phyloP scores from a whole-genome alignment of 2,329 filamentous ascomycete species.

The Epichloe uncinata region DNA sequence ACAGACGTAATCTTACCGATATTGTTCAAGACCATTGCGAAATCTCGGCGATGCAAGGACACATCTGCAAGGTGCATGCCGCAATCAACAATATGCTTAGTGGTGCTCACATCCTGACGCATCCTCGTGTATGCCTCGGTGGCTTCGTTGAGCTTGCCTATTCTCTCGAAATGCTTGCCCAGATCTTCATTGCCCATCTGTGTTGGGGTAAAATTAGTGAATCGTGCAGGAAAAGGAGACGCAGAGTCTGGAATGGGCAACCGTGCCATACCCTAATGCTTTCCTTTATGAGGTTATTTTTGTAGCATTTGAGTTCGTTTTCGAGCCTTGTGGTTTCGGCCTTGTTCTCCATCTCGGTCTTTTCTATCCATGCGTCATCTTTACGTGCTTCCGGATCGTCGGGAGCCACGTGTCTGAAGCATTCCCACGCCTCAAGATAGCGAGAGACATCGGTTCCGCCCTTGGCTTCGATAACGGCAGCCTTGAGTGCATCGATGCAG shows the following conservation, averaged over 20 bases:
- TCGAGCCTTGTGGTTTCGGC: conserved; percentile 65
- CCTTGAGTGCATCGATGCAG: conserved; percentile 65
- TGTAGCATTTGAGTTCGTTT: conserved; percentile 77
- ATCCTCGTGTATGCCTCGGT: conserved; percentile 72
- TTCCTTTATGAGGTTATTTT: conserved; percentile 94
- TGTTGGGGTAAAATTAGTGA: neutral
- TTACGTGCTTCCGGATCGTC: conserved; percentile 51
- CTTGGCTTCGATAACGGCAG: conserved; percentile 65
- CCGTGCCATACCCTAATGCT: conserved; percentile 60
- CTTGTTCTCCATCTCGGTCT: conserved; percentile 51
- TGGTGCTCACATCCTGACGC: conserved; percentile 77
- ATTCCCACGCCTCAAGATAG: conserved; percentile 57
- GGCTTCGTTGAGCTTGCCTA: conserved; percentile 59
- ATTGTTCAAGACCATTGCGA: conserved; percentile 50
- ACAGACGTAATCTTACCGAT: conserved; percentile 49
- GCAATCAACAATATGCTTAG: conserved; percentile 73
- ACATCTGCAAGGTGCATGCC: conserved; percentile 66
- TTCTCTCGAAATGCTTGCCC: conserved; percentile 67
- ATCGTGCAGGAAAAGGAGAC: neutral
- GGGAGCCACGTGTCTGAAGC: conserved; percentile 50
- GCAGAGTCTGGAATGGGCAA: neutral
- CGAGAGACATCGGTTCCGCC: conserved; percentile 55
- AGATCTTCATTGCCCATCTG: conserved; percentile 94
- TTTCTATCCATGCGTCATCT: conserved; percentile 66
- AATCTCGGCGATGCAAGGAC: conserved; percentile 64